Conservation (phyloP, 768 basidiomycete genomes). For the Hericium coralloides region DNA sequence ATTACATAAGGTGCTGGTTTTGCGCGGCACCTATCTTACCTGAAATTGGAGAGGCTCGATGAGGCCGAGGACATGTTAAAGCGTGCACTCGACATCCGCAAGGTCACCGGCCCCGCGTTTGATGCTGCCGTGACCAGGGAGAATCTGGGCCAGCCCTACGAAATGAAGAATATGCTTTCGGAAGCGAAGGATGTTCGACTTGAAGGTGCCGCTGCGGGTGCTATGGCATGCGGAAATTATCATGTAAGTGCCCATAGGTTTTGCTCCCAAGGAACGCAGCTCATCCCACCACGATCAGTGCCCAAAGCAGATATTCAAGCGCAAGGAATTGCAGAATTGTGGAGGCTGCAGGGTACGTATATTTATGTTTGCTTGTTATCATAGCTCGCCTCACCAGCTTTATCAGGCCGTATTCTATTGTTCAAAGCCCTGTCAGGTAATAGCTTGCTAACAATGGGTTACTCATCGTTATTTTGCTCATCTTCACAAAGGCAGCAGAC, state of each 20-base stretch:
- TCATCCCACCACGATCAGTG: slow-evolving; percentile 15
- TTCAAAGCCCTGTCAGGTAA: slow-evolving; percentile 19
- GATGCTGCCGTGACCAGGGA: slow-evolving; percentile 30
- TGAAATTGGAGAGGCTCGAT: slow-evolving; percentile 25
- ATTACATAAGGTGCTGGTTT: too few species aligned
- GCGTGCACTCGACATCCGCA: slow-evolving; percentile 23
- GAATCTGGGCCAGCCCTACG: slow-evolving; percentile 28
- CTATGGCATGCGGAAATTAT: slow-evolving; percentile 22
- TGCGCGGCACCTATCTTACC: too few species aligned
- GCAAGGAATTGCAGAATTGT: slow-evolving; percentile 18
- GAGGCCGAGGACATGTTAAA: slow-evolving; percentile 29
- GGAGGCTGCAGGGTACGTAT: slow-evolving; percentile 19
- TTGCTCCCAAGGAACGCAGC: not conserved
- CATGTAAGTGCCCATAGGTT: slow-evolving; percentile 11
- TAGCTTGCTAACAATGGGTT: not conserved
- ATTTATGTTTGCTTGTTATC: not conserved
- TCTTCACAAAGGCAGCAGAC: slow-evolving; percentile 14
- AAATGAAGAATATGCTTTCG: slow-evolving; percentile 23
- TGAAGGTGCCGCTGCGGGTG: slow-evolving; percentile 16
- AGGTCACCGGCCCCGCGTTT: slow-evolving; percentile 14
- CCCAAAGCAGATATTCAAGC: slow-evolving; percentile 13
- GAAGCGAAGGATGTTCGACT: slow-evolving; percentile 23
- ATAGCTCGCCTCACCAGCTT: not conserved
- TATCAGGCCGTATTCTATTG: slow-evolving; percentile 20
- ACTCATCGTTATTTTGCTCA: too few species aligned